A percentile compares a stretch with the other conserved stretches of the same genome.
Evolutionary conservation across 805 yeast genomes (phyloP).

Genomic region (Metschnikowia santaceciliae): DNA sequence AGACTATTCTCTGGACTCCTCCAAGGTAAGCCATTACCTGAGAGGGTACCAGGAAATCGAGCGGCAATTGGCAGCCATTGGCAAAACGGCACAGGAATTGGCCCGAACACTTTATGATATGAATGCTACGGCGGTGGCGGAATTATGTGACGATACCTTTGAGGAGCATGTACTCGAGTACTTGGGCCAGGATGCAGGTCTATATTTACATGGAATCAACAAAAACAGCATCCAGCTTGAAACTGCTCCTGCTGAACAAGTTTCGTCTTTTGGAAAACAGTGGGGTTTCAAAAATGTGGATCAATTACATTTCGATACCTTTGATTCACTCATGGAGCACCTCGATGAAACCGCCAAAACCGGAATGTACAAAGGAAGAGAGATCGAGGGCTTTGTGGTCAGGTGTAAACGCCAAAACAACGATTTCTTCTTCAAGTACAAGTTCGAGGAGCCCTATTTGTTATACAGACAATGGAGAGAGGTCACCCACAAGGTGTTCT

Average conservation of each 20-base stretch:
- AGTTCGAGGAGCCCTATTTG: conserved; percentile 92
- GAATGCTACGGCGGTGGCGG: conserved; percentile 83
- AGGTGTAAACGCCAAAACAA: conserved; percentile 45
- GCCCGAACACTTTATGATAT: conserved; percentile 49
- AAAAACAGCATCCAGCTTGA: conserved; percentile 56
- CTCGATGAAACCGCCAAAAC: conserved; percentile 54
- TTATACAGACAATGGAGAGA: conserved; percentile 91
- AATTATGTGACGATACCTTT: conserved; percentile 85
- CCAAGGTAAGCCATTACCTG: conserved; percentile 61
- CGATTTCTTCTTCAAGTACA: conserved; percentile 84
- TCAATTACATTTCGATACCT: conserved; percentile 35
- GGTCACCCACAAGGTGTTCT: conserved; percentile 60
- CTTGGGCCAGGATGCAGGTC: conserved; percentile 61
- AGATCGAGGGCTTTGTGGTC: conserved; percentile 91
- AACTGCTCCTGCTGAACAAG: conserved; percentile 62
- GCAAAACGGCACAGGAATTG: conserved; percentile 44
- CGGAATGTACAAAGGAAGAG: conserved; percentile 68
- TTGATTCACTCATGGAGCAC: conserved; percentile 44
- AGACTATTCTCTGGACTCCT: conserved; percentile 16
- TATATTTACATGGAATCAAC: conserved; percentile 89
- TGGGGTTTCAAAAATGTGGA: conserved; percentile 73
- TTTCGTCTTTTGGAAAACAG: conserved; percentile 51
- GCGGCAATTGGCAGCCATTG: conserved; percentile 44
- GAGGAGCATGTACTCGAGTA: conserved; percentile 92
- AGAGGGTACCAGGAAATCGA: conserved; percentile 62